These are phyloP conservation scores for Fusarium falciforme DNA, from an alignment of 2,329 filamentous ascomycete species.

Conservation along the genomic window DNA sequence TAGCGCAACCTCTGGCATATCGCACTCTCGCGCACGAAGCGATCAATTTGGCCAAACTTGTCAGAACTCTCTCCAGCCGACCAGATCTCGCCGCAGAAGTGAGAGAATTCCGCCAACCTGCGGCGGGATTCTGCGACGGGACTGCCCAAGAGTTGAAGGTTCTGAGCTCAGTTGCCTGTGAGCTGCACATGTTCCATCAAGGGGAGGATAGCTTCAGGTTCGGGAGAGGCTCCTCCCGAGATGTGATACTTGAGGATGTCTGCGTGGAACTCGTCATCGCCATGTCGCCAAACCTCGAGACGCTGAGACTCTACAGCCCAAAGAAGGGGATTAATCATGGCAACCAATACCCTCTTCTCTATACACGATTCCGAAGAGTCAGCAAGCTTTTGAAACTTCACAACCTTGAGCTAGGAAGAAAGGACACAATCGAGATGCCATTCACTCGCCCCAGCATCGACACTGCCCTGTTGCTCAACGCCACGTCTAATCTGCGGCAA, in stretches of 20 bases:
- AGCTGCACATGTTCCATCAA: neutral
- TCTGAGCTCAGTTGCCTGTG: neutral
- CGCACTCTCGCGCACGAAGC: neutral
- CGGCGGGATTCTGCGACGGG: neutral
- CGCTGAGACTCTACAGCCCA: neutral
- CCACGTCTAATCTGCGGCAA: neutral
- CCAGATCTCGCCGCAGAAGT: neutral
- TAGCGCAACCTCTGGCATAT: conserved; percentile 5
- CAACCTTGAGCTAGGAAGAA: conserved; percentile 1
- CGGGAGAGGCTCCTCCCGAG: neutral
- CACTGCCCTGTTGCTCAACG: neutral
- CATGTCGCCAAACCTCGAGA: neutral
- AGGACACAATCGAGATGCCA: neutral
- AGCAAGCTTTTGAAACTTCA: neutral
- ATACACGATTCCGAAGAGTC: neutral
- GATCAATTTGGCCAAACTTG: neutral
- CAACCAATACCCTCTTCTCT: neutral
- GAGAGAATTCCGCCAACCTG: neutral
- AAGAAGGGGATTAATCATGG: neutral
- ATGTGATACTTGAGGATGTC: neutral
- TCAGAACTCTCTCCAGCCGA: neutral
- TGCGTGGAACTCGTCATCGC: conserved; percentile 4
- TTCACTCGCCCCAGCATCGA: neutral
- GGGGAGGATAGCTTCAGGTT: neutral
- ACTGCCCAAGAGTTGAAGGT: neutral